phyloP scores from a whole-genome alignment of 1,139 yeast genomes.

The Debaryomyces subglobosus region DNA sequence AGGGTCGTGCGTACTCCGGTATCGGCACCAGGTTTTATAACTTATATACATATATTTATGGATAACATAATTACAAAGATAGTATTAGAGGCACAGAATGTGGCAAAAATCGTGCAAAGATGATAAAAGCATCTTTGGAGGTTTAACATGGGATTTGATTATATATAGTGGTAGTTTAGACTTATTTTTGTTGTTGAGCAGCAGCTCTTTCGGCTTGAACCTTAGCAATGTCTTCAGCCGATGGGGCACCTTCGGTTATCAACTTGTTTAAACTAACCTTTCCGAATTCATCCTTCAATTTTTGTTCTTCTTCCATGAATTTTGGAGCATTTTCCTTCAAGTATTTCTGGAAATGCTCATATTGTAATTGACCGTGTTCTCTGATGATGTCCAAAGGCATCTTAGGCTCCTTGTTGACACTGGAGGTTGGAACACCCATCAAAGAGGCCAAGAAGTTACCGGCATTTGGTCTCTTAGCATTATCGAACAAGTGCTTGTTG shows the following conservation, averaged over 20 bases:
- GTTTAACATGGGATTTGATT: not conserved
- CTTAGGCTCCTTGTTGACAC: conserved; percentile 61
- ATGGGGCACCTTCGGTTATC: conserved; percentile 82
- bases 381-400: conserved; percentile 91
- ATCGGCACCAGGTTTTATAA: not conserved
- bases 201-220: conserved; percentile 50
- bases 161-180: not conserved
- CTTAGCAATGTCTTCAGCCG: conserved; percentile 82
- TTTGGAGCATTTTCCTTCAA: conserved; percentile 89
- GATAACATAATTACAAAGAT: conserved; percentile 4
- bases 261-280: conserved; percentile 81
- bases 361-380: conserved; percentile 91
- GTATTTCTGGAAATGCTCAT: conserved; percentile 79
- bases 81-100: not conserved
- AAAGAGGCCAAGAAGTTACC: conserved; percentile 58
- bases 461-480: conserved; percentile 42
- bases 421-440: conserved; percentile 60
- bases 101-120: not conserved
- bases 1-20: conserved; percentile 3
- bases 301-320: conserved; percentile 76
- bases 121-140: not conserved
- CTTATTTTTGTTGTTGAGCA: not conserved
- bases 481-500: conserved; percentile 53
- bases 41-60: conserved; percentile 8
- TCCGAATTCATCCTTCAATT: conserved; percentile 79